Conservation (phyloP, 495 filamentous ascomycete species). For the Daldinia bambusicola region DNA sequence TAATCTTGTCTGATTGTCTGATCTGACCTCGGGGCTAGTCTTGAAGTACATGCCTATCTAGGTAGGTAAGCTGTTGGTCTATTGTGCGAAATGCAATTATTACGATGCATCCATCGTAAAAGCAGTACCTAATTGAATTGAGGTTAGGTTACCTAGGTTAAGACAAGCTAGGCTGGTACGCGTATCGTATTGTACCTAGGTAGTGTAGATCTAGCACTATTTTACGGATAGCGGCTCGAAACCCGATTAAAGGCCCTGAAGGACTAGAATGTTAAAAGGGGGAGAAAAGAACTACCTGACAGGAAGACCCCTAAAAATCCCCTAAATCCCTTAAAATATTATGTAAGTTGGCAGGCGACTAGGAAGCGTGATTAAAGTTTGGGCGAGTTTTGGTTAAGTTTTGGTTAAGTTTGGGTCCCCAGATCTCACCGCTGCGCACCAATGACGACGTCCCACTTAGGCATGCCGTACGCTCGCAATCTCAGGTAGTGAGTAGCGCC, state of each 20-base stretch:
- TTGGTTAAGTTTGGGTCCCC: slow-evolving; percentile 16
- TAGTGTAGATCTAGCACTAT: too few species aligned
- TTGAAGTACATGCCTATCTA: not conserved
- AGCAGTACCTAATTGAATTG: too few species aligned
- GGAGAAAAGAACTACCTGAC: not conserved
- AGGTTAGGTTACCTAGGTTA: too few species aligned
- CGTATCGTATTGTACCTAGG: too few species aligned
- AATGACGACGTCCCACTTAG: slow-evolving; percentile 41
- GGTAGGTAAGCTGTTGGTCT: not conserved
- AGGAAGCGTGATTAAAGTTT: slow-evolving; percentile 35
- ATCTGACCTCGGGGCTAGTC: too few species aligned
- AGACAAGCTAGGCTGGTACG: too few species aligned
- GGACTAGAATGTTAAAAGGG: too few species aligned
- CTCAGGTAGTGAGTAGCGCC: slow-evolving; percentile 14
- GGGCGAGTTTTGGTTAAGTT: too few species aligned
- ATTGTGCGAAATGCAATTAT: too few species aligned
- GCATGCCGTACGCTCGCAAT: slow-evolving; percentile 41
- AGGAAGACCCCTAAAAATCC: not conserved
- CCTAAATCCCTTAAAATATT: not conserved
- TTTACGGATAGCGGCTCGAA: too few species aligned
- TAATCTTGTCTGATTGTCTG: slow-evolving; percentile 3
- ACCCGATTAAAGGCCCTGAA: too few species aligned
- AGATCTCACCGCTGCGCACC: slow-evolving; percentile 46
- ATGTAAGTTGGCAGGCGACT: not conserved
- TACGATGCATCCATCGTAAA: too few species aligned